These are phyloP conservation scores for Albophoma yamanashiensis DNA, from an alignment of 2,329 filamentous ascomycete genomes.

Conservation along the genomic window DNA sequence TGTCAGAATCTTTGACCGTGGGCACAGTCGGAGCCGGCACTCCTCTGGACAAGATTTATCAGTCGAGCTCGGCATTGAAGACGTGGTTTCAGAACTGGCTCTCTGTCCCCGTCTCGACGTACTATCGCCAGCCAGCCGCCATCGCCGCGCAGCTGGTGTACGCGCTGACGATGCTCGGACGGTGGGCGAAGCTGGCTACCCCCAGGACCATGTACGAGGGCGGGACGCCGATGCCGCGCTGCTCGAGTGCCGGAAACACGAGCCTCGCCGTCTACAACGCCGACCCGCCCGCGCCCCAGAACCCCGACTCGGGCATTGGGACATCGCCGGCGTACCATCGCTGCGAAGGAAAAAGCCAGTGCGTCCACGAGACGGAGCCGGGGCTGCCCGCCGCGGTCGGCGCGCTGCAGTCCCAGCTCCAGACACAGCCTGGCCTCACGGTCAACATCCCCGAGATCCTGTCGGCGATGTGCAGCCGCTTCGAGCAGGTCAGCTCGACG, in stretches of 20 bases:
- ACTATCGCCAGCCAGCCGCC: slow-evolving; percentile 34
- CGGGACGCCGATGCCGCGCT: slow-evolving; percentile 13
- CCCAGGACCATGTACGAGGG: slow-evolving; percentile 19
- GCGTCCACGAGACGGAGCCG: slow-evolving; percentile 23
- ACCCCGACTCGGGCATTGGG: slow-evolving; percentile 1
- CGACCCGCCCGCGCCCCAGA: slow-evolving; percentile 11
- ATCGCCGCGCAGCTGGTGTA: slow-evolving; percentile 36
- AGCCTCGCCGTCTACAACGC: slow-evolving; percentile 10
- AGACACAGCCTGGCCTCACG: slow-evolving; percentile 30
- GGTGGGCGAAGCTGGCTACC: slow-evolving; percentile 37
- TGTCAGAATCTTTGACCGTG: slow-evolving; percentile 30
- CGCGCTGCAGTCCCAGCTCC: slow-evolving; percentile 28
- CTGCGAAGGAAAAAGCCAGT: slow-evolving; percentile 1
- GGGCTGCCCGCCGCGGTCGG: slow-evolving; percentile 28
- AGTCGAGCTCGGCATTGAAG: slow-evolving; percentile 34
- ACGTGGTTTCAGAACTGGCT: slow-evolving; percentile 40
- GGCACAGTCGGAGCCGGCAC: slow-evolving; percentile 25
- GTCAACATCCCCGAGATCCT: slow-evolving; percentile 34
- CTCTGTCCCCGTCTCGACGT: slow-evolving; percentile 28
- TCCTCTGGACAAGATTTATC: slow-evolving; percentile 38
- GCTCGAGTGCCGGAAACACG: slow-evolving; percentile 10
- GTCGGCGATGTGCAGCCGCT: slow-evolving; percentile 26
- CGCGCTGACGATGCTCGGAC: slow-evolving; percentile 36
- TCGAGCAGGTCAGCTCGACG: slow-evolving; percentile 30
- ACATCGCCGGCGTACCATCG: neutral